phyloP scores from a whole-genome alignment of 257 asterid genomes.

The Gynochthodes officinalis region DNA sequence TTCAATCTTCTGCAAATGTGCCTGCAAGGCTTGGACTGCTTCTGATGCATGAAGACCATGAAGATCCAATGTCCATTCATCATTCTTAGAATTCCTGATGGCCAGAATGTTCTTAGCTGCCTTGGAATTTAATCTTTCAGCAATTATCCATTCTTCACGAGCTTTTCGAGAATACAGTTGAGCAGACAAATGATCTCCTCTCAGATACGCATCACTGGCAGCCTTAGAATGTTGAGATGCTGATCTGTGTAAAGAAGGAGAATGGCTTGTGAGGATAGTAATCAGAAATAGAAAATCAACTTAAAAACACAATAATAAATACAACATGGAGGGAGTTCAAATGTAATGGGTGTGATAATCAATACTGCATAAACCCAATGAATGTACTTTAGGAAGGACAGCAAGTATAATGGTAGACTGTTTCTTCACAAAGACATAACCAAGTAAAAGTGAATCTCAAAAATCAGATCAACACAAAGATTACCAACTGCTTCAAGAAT shows the following conservation, averaged over 20 bases:
- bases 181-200: conserved; percentile 77
- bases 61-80: conserved; percentile 77
- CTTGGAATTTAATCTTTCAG: conserved; percentile 64
- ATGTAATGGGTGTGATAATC: not conserved
- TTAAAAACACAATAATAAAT: not conserved
- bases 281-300: not conserved
- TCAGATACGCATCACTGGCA: conserved; percentile 63
- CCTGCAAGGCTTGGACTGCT: conserved; percentile 78
- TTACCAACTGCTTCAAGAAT: no score
- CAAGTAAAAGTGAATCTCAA: not conserved
- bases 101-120: conserved; percentile 80
- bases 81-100: conserved; percentile 58
- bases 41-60: conserved; percentile 95
- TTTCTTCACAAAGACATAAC: not conserved
- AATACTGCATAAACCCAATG: not conserved
- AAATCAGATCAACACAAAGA: not conserved
- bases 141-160: conserved; percentile 69
- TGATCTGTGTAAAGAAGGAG: conserved; percentile 43
- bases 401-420: not conserved
- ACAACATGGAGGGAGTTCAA: not conserved
- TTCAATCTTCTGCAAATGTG: conserved; percentile 63
- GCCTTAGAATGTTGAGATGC: conserved; percentile 75
- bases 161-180: conserved; percentile 60
- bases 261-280: not conserved
- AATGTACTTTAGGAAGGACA: not conserved